These are phyloP conservation scores for Backusella macrospora DNA, from an alignment of 192 early-diverging fungal genomes.

Conservation along the genomic window DNA sequence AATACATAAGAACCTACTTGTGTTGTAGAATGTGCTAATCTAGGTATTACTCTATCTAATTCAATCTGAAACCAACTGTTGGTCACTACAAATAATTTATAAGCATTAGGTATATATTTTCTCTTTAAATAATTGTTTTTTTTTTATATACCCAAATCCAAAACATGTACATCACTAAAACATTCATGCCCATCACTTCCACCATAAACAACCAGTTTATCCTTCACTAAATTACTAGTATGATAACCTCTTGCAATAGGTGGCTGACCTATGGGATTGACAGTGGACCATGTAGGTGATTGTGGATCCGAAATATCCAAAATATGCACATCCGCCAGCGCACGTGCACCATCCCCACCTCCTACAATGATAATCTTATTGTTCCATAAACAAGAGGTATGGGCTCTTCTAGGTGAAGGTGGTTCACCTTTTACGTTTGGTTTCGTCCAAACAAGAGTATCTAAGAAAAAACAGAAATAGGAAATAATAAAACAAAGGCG, in stretches of 20 bases:
- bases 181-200: conserved; percentile 87
- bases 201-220: conserved; percentile 82
- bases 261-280: conserved; percentile 62
- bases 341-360: conserved; percentile 85
- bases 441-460: conserved; percentile 72
- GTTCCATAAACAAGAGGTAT: conserved; percentile 79
- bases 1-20: conserved; percentile 91
- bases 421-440: conserved; percentile 53
- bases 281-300: conserved; percentile 55
- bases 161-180: conserved; percentile 68
- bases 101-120: no score
- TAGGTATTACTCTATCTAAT: conserved; percentile 65
- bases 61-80: conserved; percentile 69
- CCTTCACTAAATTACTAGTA: conserved; percentile 80
- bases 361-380: conserved; percentile 82
- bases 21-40: conserved; percentile 83
- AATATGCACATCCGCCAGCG: conserved; percentile 77
- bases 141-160: conserved; percentile 51
- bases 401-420: conserved; percentile 78
- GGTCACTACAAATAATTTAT: background rate
- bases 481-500: no score
- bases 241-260: conserved; percentile 88
- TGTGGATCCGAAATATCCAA: conserved; percentile 55
- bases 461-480: conserved; percentile 28
- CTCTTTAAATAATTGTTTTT: background rate